Evolutionary conservation across 2,329 filamentous ascomycete species (phyloP).

Genomic region (Fusarium redolens): DNA sequence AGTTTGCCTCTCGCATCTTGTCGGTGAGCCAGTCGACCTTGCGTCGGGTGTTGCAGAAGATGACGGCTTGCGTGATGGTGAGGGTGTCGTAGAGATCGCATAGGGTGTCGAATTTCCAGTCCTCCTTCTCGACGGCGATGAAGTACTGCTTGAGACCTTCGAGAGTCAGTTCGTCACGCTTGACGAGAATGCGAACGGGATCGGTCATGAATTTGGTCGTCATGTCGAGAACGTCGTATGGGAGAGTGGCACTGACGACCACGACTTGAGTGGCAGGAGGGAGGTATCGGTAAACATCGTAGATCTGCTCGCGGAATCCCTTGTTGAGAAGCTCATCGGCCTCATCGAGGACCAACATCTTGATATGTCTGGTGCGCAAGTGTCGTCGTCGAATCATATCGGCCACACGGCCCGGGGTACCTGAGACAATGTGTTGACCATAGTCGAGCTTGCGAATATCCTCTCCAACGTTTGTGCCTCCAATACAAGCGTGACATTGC

Average conservation of each 20-base stretch:
- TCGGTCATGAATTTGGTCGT: slow-evolving; percentile 99
- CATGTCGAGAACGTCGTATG: slow-evolving; percentile 98
- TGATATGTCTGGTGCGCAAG: slow-evolving; percentile 69
- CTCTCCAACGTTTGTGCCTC: slow-evolving; percentile 96
- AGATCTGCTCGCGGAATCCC: slow-evolving; percentile 98
- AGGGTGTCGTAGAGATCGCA: slow-evolving; percentile 99
- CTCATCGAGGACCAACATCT: slow-evolving; percentile 73
- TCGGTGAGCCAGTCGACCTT: slow-evolving; percentile 99
- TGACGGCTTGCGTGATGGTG: slow-evolving; percentile 98
- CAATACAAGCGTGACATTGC: slow-evolving; percentile 98
- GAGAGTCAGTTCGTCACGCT: slow-evolving; percentile 97
- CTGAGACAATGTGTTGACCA: slow-evolving; percentile 96
- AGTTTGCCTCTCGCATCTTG: slow-evolving; percentile 99
- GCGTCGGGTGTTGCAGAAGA: slow-evolving; percentile 98
- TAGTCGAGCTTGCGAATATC: slow-evolving; percentile 98
- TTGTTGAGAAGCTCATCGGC: slow-evolving; percentile 81
- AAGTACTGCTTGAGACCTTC: slow-evolving; percentile 99
- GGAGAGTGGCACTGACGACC: slow-evolving; percentile 94
- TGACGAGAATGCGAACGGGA: slow-evolving; percentile 94
- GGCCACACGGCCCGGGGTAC: slow-evolving; percentile 92
- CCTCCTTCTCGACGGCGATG: slow-evolving; percentile 98
- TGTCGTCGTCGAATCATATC: slow-evolving; percentile 71
- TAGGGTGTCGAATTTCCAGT: slow-evolving; percentile 99
- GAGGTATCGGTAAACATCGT: slow-evolving; percentile 97
- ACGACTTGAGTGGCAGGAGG: slow-evolving; percentile 98